A percentile compares a stretch with the other conserved stretches of the same genome.
Conservation (phyloP, 2,329 filamentous ascomycete genomes). For the Penicillium sp. region DNA sequence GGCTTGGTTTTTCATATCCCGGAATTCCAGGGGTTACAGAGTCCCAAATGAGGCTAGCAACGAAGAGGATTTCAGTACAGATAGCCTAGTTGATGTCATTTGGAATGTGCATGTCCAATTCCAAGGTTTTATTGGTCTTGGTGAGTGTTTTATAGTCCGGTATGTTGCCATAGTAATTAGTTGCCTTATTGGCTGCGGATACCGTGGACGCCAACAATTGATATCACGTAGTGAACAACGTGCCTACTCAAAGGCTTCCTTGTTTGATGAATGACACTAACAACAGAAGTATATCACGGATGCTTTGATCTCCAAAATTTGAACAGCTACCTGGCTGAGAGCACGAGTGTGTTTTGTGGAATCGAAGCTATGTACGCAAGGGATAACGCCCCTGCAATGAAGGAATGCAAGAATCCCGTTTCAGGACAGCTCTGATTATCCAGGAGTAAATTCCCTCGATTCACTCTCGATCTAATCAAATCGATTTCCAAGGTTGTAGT, state of each 20-base stretch:
- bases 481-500: background rate
- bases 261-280: too few relatives aligned
- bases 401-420: background rate
- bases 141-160: background rate
- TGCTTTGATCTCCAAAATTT: background rate
- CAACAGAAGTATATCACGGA: too few relatives aligned
- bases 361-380: background rate
- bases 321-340: background rate
- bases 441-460: background rate
- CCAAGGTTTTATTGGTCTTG: background rate
- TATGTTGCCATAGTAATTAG: background rate
- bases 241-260: too few relatives aligned
- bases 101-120: background rate
- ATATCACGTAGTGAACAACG: background rate
- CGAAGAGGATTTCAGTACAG: background rate
- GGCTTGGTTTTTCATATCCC: background rate
- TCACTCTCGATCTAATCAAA: background rate
- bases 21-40: slow-evolving; percentile 3
- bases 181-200: background rate
- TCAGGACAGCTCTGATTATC: background rate
- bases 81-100: background rate
- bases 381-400: background rate
- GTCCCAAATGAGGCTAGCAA: background rate
- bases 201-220: background rate
- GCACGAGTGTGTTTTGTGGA: background rate